Conservation (phyloP, 352 stramenopile species). For the Pythium guiyangense region DNA sequence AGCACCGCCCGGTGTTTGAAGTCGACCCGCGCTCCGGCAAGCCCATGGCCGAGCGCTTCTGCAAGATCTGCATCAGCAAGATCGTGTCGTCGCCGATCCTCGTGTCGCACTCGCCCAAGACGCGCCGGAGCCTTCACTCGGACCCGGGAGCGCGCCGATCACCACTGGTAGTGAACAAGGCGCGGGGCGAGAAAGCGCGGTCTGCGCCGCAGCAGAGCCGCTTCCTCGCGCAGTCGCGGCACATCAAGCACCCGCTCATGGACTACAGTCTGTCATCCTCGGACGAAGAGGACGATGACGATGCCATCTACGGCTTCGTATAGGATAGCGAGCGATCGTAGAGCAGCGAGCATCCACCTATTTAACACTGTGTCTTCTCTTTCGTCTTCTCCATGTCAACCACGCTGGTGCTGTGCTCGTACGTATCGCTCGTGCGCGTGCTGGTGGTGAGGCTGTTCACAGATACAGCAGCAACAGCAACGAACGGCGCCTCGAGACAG, state of each 20-base stretch:
- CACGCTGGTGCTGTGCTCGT: no score
- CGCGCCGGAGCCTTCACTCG: conserved; percentile 2
- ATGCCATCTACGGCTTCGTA: no score
- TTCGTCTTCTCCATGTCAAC: no score
- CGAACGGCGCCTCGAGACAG: no score
- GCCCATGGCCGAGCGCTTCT: conserved; percentile 7
- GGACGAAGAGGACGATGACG: conserved; percentile 6
- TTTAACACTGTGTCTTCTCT: no score
- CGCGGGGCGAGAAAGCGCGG: neutral
- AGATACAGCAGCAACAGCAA: no score
- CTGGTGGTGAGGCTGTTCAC: no score
- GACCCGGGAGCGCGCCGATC: neutral
- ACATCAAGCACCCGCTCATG: conserved; percentile 9
- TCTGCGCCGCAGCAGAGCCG: conserved; percentile 2
- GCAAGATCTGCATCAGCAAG: conserved; percentile 14
- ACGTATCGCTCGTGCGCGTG: no score
- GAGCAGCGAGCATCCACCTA: no score
- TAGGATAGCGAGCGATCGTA: no score
- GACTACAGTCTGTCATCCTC: neutral
- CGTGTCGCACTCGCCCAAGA: neutral
- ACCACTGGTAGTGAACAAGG: conserved; percentile 3
- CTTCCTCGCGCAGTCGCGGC: conserved; percentile 6
- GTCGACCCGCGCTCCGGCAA: conserved; percentile 5
- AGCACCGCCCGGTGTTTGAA: conserved; percentile 7
- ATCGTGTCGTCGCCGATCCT: neutral